Percentiles rank a stretch among this genome's conserved stretches.
phyloP scores from a whole-genome alignment of 2,329 filamentous ascomycete species.

The Fusarium foetens region DNA sequence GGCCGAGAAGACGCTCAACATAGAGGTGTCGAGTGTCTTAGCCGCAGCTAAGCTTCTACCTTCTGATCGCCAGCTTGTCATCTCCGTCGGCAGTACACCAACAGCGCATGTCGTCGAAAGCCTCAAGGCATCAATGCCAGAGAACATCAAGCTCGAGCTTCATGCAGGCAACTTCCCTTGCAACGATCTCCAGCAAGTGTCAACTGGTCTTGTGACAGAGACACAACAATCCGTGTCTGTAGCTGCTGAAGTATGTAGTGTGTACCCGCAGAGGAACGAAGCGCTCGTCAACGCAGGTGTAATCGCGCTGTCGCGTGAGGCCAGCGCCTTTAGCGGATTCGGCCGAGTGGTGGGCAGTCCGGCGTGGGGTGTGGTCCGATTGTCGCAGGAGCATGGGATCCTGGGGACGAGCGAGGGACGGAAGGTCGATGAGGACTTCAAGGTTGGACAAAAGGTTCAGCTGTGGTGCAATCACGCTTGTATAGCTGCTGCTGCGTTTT shows the following conservation, averaged over 20 bases:
- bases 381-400: constrained; percentile 54
- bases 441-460: constrained; percentile 48
- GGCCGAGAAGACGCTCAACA: constrained; percentile 45
- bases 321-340: constrained; percentile 46
- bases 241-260: constrained; percentile 50
- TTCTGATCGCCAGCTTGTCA: constrained; percentile 40
- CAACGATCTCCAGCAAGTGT: constrained; percentile 54
- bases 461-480: constrained; percentile 50
- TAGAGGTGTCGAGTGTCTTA: constrained; percentile 48
- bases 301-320: constrained; percentile 50
- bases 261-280: constrained; percentile 53
- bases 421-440: constrained; percentile 43
- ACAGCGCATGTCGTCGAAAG: constrained; percentile 50
- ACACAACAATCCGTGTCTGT: constrained; percentile 48
- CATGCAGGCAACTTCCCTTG: constrained; percentile 53
- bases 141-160: constrained; percentile 49
- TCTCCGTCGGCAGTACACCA: constrained; percentile 51
- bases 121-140: constrained; percentile 45
- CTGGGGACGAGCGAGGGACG: constrained; percentile 40
- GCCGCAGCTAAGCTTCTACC: constrained; percentile 46
- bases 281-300: constrained; percentile 52
- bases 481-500: constrained; percentile 52
- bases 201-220: constrained; percentile 47
- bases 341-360: constrained; percentile 44
- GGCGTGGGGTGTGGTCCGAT: constrained; percentile 48